Evolutionary conservation across 116 monocot species (phyloP).

Genomic region (Phalaenopsis hybrid): DNA sequence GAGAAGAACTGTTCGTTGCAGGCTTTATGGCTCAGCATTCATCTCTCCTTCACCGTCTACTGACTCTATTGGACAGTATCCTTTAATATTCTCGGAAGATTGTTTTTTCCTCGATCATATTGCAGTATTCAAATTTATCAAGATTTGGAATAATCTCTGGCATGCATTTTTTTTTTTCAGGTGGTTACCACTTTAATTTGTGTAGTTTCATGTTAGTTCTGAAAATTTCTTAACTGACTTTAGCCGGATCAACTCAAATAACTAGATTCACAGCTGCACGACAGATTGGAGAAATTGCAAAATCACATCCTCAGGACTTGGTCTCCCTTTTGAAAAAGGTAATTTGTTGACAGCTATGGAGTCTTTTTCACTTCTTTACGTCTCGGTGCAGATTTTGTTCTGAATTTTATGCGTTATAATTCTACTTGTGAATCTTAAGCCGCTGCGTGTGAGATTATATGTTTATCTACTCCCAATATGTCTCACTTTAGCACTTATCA

Average conservation of each 20-base stretch:
- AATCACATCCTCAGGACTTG: conserved; percentile 80
- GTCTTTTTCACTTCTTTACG: neutral
- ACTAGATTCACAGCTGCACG: conserved; percentile 83
- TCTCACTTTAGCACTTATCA: neutral
- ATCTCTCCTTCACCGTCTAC: conserved; percentile 85
- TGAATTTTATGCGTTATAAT: conserved; percentile 1
- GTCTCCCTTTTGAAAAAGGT: conserved; percentile 78
- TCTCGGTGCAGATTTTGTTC: neutral
- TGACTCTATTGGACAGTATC: conserved; percentile 95
- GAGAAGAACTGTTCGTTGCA: conserved; percentile 24
- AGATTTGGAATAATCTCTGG: neutral
- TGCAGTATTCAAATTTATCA: neutral
- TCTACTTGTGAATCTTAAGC: neutral
- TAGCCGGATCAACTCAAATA: conserved; percentile 94
- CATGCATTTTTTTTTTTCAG: neutral
- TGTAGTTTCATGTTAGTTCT: neutral
- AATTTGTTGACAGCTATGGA: neutral
- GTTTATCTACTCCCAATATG: neutral
- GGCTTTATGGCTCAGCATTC: conserved; percentile 82
- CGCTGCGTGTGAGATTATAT: neutral
- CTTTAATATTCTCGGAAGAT: conserved; percentile 20
- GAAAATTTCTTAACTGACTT: conserved; percentile 31
- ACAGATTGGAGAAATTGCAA: conserved; percentile 95
- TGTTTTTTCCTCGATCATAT: neutral
- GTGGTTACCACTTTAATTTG: neutral